A percentile compares a stretch with the other conserved stretches of the same genome.
These are phyloP conservation scores for Scutellaria minor DNA, from an alignment of 257 asterid genomes.

Conservation along the genomic window DNA sequence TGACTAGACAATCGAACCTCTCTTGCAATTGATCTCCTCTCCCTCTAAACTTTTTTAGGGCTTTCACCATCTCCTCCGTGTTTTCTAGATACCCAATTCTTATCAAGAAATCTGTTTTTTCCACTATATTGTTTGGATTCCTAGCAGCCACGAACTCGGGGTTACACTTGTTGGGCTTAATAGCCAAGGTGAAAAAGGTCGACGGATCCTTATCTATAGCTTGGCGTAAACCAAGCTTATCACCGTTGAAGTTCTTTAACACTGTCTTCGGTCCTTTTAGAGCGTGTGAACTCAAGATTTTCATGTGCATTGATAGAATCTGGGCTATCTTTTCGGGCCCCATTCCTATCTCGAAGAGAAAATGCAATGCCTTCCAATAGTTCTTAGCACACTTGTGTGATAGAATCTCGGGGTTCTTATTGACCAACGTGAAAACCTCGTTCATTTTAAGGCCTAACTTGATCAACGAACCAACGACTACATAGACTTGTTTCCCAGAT, in stretches of 20 bases:
- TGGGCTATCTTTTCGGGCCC: slow-evolving; percentile 51
- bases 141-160: slow-evolving; percentile 48
- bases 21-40: slow-evolving; percentile 94
- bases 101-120: slow-evolving; percentile 62
- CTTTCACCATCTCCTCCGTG: slow-evolving; percentile 88
- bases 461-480: slow-evolving; percentile 64
- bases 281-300: slow-evolving; percentile 57
- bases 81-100: slow-evolving; percentile 79
- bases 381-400: slow-evolving; percentile 61
- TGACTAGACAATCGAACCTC: slow-evolving; percentile 81
- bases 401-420: slow-evolving; percentile 57
- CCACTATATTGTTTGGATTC: slow-evolving; percentile 55
- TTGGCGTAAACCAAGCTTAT: slow-evolving; percentile 52
- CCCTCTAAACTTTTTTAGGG: slow-evolving; percentile 76
- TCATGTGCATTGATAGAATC: slow-evolving; percentile 55
- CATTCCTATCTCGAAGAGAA: slow-evolving; percentile 68
- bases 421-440: slow-evolving; percentile 52
- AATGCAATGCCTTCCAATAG: slow-evolving; percentile 66
- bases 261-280: slow-evolving; percentile 70
- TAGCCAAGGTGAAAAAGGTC: slow-evolving; percentile 60
- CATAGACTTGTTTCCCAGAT: slow-evolving; percentile 75
- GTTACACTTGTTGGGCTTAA: slow-evolving; percentile 47
- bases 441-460: slow-evolving; percentile 68
- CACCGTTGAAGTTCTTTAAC: slow-evolving; percentile 57
- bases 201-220: slow-evolving; percentile 58